These are phyloP conservation scores for Erysimum cheiranthoides DNA, from an alignment of 345 rosid species.

Conservation along the genomic window DNA sequence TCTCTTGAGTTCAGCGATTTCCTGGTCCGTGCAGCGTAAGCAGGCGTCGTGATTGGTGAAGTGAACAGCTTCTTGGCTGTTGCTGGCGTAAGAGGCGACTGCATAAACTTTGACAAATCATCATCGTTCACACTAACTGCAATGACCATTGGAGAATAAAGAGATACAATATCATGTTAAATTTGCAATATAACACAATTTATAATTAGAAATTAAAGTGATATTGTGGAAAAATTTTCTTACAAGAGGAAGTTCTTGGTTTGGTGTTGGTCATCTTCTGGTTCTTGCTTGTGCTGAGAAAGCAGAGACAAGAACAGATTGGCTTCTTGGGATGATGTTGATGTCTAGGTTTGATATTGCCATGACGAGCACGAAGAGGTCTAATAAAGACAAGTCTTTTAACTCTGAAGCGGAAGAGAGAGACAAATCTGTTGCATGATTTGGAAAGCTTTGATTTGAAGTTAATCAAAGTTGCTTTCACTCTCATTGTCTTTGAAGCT, in stretches of 20 bases:
- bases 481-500: slow-evolving; percentile 50
- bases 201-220: not conserved
- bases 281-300: slow-evolving; percentile 31
- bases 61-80: slow-evolving; percentile 53
- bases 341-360: slow-evolving; percentile 36
- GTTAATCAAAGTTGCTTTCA: slow-evolving; percentile 61
- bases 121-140: slow-evolving; percentile 42
- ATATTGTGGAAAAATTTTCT: slow-evolving; percentile 22
- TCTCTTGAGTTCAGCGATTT: slow-evolving; percentile 36
- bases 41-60: slow-evolving; percentile 64
- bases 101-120: slow-evolving; percentile 36
- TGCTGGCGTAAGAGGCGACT: slow-evolving; percentile 66
- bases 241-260: slow-evolving; percentile 47
- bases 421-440: slow-evolving; percentile 55
- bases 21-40: slow-evolving; percentile 39
- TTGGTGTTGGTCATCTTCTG: slow-evolving; percentile 48
- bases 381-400: slow-evolving; percentile 57
- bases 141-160: slow-evolving; percentile 5
- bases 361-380: slow-evolving; percentile 44
- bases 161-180: not conserved
- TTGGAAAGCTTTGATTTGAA: slow-evolving; percentile 64
- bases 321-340: slow-evolving; percentile 35
- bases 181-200: not conserved
- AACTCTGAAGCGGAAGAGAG: slow-evolving; percentile 56
- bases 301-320: slow-evolving; percentile 41